Base-by-base conservation (phyloP, 768 basidiomycete genomes). In the Macrolepiota fuliginosa region DNA sequence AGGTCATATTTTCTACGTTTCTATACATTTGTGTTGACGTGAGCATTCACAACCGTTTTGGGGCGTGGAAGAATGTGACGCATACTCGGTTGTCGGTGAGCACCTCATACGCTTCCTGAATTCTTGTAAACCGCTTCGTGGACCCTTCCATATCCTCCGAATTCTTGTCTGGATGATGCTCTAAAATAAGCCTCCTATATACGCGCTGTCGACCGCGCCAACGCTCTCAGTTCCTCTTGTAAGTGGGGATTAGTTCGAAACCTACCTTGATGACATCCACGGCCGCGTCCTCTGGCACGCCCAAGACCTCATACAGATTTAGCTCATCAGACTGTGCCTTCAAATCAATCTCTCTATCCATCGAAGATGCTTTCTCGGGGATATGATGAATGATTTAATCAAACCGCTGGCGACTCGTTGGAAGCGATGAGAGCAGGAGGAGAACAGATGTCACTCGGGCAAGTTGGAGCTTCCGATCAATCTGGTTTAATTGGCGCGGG, bases 71-170 rank as follows among this genome's bases (percentile, higher is more conserved):
- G 29, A 7, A 32, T 7, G 29, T 3, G 29, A 7, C 10, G n/a
- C 58, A 13, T 40, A 22, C 58, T 50, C 42, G 36, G 17, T 11
- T 19, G 10, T 59, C 58, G 17, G 37, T 22, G 11, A 59, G 19
- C n/a, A 67, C 90, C 78, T 93, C 90, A 66, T 91, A 93, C 1
- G 92, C 92, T 63, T 90, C 86, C 64, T 91, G 88, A 1, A 94
- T 77, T 19, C 79, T 76, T 0, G 85, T 83, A 66, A 93, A 94
- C 19, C 87, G 76, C 65, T 82, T 76, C 0, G 88, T 91, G 0
- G 92, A 83, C 22, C 80, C 89, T 50, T 87, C 86, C 1, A 83
- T 68, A 62, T 91, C 83, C 62, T 85, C 76, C 19, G 83, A 78
- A 68, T 93, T 93, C 73, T 92, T 85, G 72, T 88, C 87, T 0